Evolutionary conservation across 306 rosid genomes (phyloP), one percentile per base, ranked within the genome.

Genomic region (Cercis canadensis): DNA sequence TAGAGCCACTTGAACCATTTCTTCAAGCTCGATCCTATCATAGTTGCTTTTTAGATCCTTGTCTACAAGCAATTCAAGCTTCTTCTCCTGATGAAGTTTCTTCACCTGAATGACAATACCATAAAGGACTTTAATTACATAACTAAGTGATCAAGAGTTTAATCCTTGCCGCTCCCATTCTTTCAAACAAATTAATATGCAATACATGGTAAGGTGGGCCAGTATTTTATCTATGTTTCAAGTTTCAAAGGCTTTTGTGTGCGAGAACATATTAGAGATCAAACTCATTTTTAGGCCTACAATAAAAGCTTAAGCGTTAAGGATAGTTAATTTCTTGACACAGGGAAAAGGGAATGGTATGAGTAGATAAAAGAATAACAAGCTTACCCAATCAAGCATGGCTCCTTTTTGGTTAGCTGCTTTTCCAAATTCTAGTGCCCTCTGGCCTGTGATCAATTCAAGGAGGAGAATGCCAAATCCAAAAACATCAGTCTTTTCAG

Each of bases 401-500:
- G 87, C 98, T 75, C 96, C 98, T 81, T 92, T 92, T 76, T 92
- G 98, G 80, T 85, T 88, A 29, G 93, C 80, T 40, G 87, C 86
- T 83, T 90, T 90, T 37, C 97, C 97, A 72, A 92, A 92, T 62
- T 92, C 97, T 8, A 92, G 81, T 16, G 98, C 97, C 69, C 93
- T 87, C 60, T 80, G 88, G 65, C 98, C 97, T 4, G 97, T 92
- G 55, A 92, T 90, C 59, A 92, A 80, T 72, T 92, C 98, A 71
- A 92, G 98, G 19, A 92, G 92, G 45, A 92, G 81, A 62, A 92
- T 90, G 14, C 98, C 98, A 32, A 92, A 92, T 67, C 98, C 98
- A 21, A 92, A 92, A 11, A 92, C 98, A 57, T 92, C 98, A 49
- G 98, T 92, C 74, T 92, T 92, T 74, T 92, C 98, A 2, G 98